These are phyloP conservation scores for Fraxinus excelsior DNA, from an alignment of 257 asterid species.

Conservation along the genomic window DNA sequence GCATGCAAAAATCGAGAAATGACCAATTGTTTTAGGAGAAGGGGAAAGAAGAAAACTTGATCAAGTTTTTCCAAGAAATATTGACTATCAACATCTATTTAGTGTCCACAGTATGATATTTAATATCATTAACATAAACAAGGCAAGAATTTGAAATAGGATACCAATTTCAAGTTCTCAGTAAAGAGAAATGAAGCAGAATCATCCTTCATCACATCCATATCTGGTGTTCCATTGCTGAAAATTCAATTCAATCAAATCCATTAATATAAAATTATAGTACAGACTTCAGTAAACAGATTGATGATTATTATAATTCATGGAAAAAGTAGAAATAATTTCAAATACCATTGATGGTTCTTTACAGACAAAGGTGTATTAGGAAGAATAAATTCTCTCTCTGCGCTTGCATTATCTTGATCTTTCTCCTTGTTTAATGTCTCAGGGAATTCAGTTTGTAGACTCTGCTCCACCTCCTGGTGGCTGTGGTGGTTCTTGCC, in stretches of 20 bases:
- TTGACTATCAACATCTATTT: background rate
- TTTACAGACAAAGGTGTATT: constrained; percentile 17
- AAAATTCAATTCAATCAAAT: constrained; percentile 9
- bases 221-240: constrained; percentile 26
- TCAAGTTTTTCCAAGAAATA: background rate
- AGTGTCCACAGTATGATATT: background rate
- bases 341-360: constrained; percentile 37
- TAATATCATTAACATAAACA: background rate
- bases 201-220: constrained; percentile 17
- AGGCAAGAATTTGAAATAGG: constrained; percentile 15
- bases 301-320: background rate
- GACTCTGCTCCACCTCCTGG: constrained; percentile 14
- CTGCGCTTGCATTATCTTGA: constrained; percentile 23
- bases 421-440: constrained; percentile 13
- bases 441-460: background rate
- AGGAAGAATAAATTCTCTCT: constrained; percentile 11
- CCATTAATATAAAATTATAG: background rate
- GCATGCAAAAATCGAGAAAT: too few relatives aligned
- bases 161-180: constrained; percentile 32
- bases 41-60: too few relatives aligned
- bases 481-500: constrained; percentile 21
- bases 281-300: background rate
- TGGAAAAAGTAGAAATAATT: background rate
- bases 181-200: background rate
- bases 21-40: too few relatives aligned